Evolutionary conservation across 129 eudicot genomes (phyloP), one percentile per base, ranked within the genome.

Genomic region (Flaveria trinervia): DNA sequence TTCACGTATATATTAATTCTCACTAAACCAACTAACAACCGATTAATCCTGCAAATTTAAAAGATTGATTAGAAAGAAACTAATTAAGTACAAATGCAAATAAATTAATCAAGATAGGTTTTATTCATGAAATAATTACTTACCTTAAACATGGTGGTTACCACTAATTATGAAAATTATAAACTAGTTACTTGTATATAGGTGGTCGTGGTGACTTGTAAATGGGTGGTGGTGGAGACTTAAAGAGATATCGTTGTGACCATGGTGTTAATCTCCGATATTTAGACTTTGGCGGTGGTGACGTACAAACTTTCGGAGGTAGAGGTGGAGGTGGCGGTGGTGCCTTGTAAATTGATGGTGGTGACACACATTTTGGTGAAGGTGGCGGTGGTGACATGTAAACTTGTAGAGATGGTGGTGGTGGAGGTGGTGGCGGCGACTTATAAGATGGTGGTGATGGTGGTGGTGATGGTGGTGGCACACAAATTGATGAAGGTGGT

Each of bases 131-230:
- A 51, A 52, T 14, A 5, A 33, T 71, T 71, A n/a, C 33, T 76
- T 68, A 59, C 65, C 43, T 73, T 56, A 14, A 59, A 59, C 73
- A 23, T 74, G 17, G 22, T 14, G 12, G 60, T 22, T n/a, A 18
- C 36, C 41, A 44, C 15, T 33, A 33, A 33, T 33, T 67, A 65
- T 62, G 78, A 75, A 77, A 60, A 6, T 4, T 77, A 46, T 85
- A 85, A 15, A 84, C 86, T 23, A 84, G 84, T 64, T 84, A 83
- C 14, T 22, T 36, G 68, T 79, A 65, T 13, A 61, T 41, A 2
- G 49, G 11, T 80, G 72, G 33, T 82, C 26, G 78, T 64, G 81
- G 76, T 0, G 87, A 79, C 45, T 72, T 76, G 81, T 82, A 30
- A 18, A 73, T 79, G 1, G 82, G 85, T 5, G 83, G 30, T 2